Evolutionary conservation across 495 filamentous ascomycete species (phyloP).

Genomic region (Xylaria cubensis): DNA sequence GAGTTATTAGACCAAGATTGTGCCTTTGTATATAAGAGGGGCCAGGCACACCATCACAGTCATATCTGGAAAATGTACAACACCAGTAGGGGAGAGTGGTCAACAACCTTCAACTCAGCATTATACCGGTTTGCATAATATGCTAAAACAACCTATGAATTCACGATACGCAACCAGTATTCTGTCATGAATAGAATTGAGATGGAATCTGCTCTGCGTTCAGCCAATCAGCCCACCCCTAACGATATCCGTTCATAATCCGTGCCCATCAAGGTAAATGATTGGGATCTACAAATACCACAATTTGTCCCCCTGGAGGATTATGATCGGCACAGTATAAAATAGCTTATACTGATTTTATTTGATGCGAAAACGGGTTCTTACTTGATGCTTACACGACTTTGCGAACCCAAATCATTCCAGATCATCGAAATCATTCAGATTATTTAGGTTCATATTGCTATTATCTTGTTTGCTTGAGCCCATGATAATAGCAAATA

Average conservation of each 20-base stretch:
- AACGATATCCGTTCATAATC: background rate
- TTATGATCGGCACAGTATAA: slow-evolving; percentile 37
- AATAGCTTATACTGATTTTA: too few species aligned
- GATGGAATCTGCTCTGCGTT: background rate
- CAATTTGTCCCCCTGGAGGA: slow-evolving; percentile 28
- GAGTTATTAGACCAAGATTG: slow-evolving; percentile 25
- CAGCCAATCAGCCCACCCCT: background rate
- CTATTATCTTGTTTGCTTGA: too few species aligned
- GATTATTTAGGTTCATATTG: too few species aligned
- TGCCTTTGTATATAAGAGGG: slow-evolving; percentile 28
- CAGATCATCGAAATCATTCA: too few species aligned
- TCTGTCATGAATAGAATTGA: background rate
- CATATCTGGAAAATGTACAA: slow-evolving; percentile 26
- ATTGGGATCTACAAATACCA: background rate
- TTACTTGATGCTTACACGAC: too few species aligned
- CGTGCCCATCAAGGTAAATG: background rate
- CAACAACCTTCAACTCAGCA: slow-evolving; percentile 24
- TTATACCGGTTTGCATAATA: slow-evolving; percentile 21
- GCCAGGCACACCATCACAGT: slow-evolving; percentile 3
- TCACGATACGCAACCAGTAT: background rate
- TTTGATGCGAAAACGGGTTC: too few species aligned
- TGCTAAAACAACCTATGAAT: slow-evolving; percentile 11
- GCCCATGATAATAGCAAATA: too few species aligned
- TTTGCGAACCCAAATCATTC: too few species aligned
- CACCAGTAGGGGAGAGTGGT: background rate